These are phyloP conservation scores for Candida succiphila DNA, from an alignment of 805 yeast genomes.

Conservation along the genomic window DNA sequence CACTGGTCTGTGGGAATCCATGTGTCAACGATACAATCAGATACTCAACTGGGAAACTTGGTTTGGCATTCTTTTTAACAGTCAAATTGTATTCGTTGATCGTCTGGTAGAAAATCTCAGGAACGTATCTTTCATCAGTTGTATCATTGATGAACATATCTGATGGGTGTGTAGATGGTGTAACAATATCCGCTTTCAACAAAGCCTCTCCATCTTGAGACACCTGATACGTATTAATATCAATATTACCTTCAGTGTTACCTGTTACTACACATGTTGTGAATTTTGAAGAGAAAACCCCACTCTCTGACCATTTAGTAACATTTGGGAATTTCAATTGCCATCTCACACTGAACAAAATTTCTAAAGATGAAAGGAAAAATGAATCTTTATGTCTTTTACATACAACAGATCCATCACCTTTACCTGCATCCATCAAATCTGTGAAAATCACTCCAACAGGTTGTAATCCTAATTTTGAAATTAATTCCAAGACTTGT, in stretches of 20 bases:
- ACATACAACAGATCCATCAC: constrained; percentile 83
- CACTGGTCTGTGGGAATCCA: constrained; percentile 68
- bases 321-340: constrained; percentile 58
- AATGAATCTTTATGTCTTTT: constrained; percentile 90
- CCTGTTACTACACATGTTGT: constrained; percentile 93
- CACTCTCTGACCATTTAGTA: constrained; percentile 53
- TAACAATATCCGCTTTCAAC: constrained; percentile 74
- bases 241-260: constrained; percentile 81
- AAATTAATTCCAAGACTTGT: constrained; percentile 44
- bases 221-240: constrained; percentile 84
- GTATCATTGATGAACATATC: constrained; percentile 73
- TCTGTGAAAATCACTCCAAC: constrained; percentile 89
- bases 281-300: constrained; percentile 75
- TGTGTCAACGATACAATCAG: constrained; percentile 80
- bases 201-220: constrained; percentile 81
- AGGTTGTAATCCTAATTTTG: constrained; percentile 49
- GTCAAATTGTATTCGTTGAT: constrained; percentile 82
- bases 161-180: constrained; percentile 86
- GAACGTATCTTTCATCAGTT: constrained; percentile 73
- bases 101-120: constrained; percentile 81
- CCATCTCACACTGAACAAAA: constrained; percentile 69
- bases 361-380: constrained; percentile 82
- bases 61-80: constrained; percentile 83
- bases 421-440: constrained; percentile 74
- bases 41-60: constrained; percentile 90